Evolutionary conservation across 2,329 filamentous ascomycete species (phyloP).

Genomic region (Aspergillus phoenicis): DNA sequence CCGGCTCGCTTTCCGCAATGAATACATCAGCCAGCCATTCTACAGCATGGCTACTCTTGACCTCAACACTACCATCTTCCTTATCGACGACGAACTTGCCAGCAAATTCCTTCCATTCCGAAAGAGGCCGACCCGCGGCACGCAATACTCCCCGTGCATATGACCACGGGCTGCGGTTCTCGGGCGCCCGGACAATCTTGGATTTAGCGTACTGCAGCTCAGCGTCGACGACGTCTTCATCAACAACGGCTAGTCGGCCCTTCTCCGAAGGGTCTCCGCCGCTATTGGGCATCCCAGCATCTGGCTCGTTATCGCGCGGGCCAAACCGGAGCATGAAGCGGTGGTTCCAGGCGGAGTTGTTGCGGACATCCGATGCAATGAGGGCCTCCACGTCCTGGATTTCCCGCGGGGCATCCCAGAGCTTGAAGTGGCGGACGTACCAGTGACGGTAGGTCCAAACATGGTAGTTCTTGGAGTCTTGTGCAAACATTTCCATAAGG

Average conservation of each 20-base stretch:
- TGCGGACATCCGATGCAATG: conserved; percentile 79
- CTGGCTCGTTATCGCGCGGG: conserved; percentile 52
- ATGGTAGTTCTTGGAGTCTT: conserved; percentile 97
- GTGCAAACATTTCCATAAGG: conserved; percentile 74
- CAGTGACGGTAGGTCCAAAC: conserved; percentile 94
- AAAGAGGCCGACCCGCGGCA: conserved; percentile 60
- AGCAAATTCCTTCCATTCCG: conserved; percentile 57
- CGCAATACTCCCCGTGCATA: conserved; percentile 77
- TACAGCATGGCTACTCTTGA: conserved; percentile 62
- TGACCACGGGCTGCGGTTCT: conserved; percentile 94
- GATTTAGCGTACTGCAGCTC: conserved; percentile 75
- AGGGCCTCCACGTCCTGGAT: conserved; percentile 70
- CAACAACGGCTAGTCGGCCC: conserved; percentile 50
- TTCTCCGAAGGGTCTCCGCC: conserved; percentile 26
- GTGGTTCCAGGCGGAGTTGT: conserved; percentile 98
- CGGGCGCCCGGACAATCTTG: conserved; percentile 76
- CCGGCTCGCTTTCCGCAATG: conserved; percentile 40
- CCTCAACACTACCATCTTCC: conserved; percentile 48
- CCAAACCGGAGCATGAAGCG: conserved; percentile 89
- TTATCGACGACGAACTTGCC: conserved; percentile 56
- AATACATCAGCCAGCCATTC: conserved; percentile 54
- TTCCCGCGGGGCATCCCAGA: conserved; percentile 63
- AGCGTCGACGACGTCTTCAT: conserved; percentile 66
- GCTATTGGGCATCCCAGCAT: conserved; percentile 40
- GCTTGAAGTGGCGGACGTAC: conserved; percentile 66